phyloP scores from a whole-genome alignment of 352 stramenopile species.

The Pseudoperonospora humuli region DNA sequence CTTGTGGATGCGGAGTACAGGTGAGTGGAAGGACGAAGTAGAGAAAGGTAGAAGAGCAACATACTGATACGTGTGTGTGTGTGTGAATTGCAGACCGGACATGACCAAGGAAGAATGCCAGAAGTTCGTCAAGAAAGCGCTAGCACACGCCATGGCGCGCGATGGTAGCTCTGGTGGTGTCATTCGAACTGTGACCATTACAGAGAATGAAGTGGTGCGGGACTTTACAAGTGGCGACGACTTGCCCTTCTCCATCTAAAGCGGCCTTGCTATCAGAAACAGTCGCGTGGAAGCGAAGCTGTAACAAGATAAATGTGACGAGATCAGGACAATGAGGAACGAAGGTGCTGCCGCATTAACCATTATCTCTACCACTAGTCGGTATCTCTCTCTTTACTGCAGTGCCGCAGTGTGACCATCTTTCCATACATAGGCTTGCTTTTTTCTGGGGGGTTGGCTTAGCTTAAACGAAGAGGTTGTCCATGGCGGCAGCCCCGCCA shows the following conservation, averaged over 20 bases:
- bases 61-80: not conserved
- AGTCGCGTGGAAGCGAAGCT: too few species aligned
- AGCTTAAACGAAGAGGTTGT: constrained; percentile 77
- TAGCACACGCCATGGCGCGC: constrained; percentile 96
- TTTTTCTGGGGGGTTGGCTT: not conserved
- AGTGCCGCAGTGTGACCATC: not conserved
- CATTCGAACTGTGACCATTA: constrained; percentile 95
- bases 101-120: constrained; percentile 97
- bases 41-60: not conserved
- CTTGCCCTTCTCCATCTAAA: constrained; percentile 85
- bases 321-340: constrained; percentile 15
- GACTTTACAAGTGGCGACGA: constrained; percentile 90
- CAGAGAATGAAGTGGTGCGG: constrained; percentile 83
- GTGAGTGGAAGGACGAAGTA: constrained; percentile 18
- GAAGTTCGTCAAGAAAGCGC: constrained; percentile 91
- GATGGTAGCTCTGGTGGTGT: constrained; percentile 98
- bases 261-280: not conserved
- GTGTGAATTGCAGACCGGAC: constrained; percentile 38
- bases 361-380: constrained; percentile 14
- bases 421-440: constrained; percentile 14
- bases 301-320: not conserved
- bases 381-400: constrained; percentile 3
- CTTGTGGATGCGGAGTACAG: constrained; percentile 93
- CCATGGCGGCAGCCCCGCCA: constrained; percentile 52
- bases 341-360: constrained; percentile 18